Evolutionary conservation across 257 asterid genomes (phyloP), one percentile per base, ranked within the genome.

Genomic region (Fraxinus americana): DNA sequence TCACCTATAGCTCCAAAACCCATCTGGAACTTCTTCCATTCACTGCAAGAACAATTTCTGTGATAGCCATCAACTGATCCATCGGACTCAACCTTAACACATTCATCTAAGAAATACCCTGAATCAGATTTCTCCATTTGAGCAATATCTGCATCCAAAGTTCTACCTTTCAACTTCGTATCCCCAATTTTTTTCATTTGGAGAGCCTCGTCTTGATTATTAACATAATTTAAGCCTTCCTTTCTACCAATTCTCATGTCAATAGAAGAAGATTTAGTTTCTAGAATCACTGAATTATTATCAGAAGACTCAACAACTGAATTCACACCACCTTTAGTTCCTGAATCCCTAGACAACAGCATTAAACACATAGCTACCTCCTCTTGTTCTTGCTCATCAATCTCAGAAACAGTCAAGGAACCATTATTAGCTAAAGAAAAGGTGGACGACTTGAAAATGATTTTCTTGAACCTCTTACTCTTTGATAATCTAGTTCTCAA

Each of bases 251-350:
- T 23, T 71, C 76, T 82, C 90, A 80, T 87, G 38, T 90, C 98
- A 77, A 78, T 87, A 5, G 98, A 92, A 14, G 95, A 90, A 27
- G 98, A 90, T 75, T 94, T 92, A 8, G 92, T 84, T 84, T 92
- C 98, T 67, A 92, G 70, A 35, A 91, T 89, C 69, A 90, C 96
- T 14, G 98, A 91, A 77, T 87, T 90, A 67, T 95, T 95, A 43
- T 91, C 99, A n/a, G 98, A 92, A 57, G 96, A 89, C 83, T 95
- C 98, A 0, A 90, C 93, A 84, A 90, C 91, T 6, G 97, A 91
- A 84, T 86, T 86, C n/a, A 81, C 93, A 70, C 93, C 92, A 72
- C 85, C 85, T 77, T 85, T 81, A 13, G 68, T 85, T 57, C 88
- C 86, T 29, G 82, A 85, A 84, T 92, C 99, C 94, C 86, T 90